A percentile compares a stretch with the other conserved stretches of the same genome.
Evolutionary conservation across 2,329 filamentous ascomycete species (phyloP).

Genomic region (Lomentospora prolificans): DNA sequence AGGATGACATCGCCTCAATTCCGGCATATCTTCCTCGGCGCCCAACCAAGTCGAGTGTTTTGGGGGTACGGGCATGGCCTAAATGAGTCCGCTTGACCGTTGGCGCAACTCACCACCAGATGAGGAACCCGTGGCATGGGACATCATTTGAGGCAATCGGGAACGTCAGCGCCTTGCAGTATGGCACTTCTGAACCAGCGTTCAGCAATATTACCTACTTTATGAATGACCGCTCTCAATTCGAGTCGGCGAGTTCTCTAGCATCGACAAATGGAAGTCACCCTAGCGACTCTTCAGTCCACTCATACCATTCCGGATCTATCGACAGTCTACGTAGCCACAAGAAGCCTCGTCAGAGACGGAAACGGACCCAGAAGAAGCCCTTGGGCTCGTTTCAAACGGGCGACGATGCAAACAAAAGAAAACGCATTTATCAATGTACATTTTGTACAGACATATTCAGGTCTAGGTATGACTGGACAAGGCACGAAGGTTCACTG

Average conservation of each 20-base stretch:
- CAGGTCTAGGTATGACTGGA: conserved; percentile 34
- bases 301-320: conserved; percentile 21
- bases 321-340: conserved; percentile 11
- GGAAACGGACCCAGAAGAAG: not conserved
- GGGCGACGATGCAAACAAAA: not conserved
- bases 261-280: conserved; percentile 19
- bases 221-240: too few species aligned
- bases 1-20: conserved; percentile 28
- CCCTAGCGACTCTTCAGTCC: not conserved
- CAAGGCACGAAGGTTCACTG: conserved; percentile 38
- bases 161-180: not conserved
- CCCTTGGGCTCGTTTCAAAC: not conserved
- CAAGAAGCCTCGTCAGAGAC: conserved; percentile 1
- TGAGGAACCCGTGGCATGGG: conserved; percentile 15
- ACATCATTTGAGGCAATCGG: conserved; percentile 14
- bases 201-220: too few species aligned
- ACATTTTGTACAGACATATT: conserved; percentile 38
- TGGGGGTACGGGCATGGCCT: conserved; percentile 24
- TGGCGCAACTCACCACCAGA: conserved; percentile 15
- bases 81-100: conserved; percentile 13
- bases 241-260: conserved; percentile 12
- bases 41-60: too few species aligned
- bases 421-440: conserved; percentile 25
- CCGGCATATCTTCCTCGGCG: conserved; percentile 38
- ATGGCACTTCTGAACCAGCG: not conserved